Evolutionary conservation across 805 yeast species (phyloP), one percentile per base, ranked within the genome.

Genomic region (Kodamaea kaohsiungensis): DNA sequence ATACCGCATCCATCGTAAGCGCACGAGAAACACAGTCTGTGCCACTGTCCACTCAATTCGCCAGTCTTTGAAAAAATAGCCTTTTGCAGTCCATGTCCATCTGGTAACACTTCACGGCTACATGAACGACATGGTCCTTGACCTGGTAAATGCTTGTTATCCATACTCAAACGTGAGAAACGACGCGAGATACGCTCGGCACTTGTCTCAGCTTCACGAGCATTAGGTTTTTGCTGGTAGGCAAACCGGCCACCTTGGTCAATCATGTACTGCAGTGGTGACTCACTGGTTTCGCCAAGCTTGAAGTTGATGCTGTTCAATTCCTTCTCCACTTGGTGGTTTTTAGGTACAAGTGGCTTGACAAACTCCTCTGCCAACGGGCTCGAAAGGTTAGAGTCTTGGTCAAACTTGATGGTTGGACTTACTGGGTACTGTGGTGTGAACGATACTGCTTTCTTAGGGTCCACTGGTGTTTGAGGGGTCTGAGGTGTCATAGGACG

Each of bases 11-110:
- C 69, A 1, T 57, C 61, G 54, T 67, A 61, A 16, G 77, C 71
- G 74, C 99, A 95, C 12, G 75, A 73, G 75, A 95, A 93, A 67
- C 99, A 95, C 13, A 77, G 70, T 40, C 96, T 79, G 66, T 95
- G 99, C 98, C 98, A 95, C 66, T 91, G 93, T 0, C 98, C 98
- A 1, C 90, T 81, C 46, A 88, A 72, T 63, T 86, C 91, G n/a
- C 86, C 88, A 53, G 88, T 89, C 61, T 86, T 88, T n/a, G 97
- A 89, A 70, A 85, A 88, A 16, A 93, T 88, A 0, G 95, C 78
- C 64, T 87, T 89, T 22, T 67, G 60, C 7, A 63, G 37, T 0
- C 80, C 79, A 45, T 56, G 67, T 2, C 69, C 70, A 5, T 56
- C 39, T 0, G 84, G 77, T 1, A 59, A 58, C 30, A 92, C 85